These are phyloP conservation scores for Begonia masoniana DNA, from an alignment of 306 rosid species.

Conservation along the genomic window DNA sequence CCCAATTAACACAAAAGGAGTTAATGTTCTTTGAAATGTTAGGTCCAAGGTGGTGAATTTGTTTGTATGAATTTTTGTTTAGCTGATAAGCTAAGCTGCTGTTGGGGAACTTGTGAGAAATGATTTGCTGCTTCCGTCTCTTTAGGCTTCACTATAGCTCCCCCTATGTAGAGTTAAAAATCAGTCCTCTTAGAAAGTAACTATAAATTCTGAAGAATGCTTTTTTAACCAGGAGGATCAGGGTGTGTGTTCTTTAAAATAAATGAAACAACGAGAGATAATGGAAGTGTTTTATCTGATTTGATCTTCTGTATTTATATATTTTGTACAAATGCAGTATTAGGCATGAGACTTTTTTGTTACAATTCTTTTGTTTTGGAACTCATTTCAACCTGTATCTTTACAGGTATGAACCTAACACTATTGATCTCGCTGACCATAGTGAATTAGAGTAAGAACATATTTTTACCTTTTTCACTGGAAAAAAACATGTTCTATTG, in stretches of 20 bases:
- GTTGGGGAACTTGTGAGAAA: too few relatives aligned
- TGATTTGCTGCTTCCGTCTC: background rate
- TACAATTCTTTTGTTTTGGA: conserved; percentile 1
- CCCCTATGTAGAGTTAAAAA: too few relatives aligned
- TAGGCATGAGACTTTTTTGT: background rate
- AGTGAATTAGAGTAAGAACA: conserved; percentile 77
- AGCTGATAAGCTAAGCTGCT: too few relatives aligned
- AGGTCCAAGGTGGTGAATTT: background rate
- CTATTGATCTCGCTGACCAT: conserved; percentile 83
- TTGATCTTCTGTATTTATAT: background rate
- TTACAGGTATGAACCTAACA: conserved; percentile 91
- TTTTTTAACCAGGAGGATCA: too few relatives aligned
- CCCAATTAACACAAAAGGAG: too few relatives aligned
- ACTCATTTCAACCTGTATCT: conserved; percentile 10
- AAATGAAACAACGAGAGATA: background rate
- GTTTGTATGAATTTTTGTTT: background rate
- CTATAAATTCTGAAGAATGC: too few relatives aligned
- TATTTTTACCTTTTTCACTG: background rate
- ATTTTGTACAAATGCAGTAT: background rate
- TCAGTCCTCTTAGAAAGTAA: too few relatives aligned
- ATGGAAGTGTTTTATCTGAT: background rate
- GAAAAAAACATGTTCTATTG: background rate
- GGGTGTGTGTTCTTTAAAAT: too few relatives aligned
- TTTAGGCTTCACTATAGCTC: background rate
- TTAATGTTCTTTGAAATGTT: too few relatives aligned